Evolutionary conservation across 768 basidiomycete species (phyloP), one percentile per base, ranked within the genome.

Genomic region (Suillus subaureus): DNA sequence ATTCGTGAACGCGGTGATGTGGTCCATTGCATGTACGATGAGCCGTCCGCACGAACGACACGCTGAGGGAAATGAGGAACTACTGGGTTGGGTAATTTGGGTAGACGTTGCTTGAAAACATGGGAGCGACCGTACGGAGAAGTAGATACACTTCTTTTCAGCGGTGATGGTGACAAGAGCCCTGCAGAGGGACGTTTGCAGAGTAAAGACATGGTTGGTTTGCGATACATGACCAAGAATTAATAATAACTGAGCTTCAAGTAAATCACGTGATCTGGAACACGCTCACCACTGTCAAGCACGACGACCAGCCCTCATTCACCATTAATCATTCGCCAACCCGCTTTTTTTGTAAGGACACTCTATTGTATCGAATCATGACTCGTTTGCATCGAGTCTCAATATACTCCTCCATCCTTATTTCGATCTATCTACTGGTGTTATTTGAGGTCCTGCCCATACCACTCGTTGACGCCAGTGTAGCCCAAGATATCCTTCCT

Each of bases 121-220:
- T 94, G 94, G 11, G 94, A 86, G 13, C 91, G 86, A 62, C 93
- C 93, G 72, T 95, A 94, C 0, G 92, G 92, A 0, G 92, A 93
- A 51, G 82, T 86, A 2, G 92, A 93, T 58, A 60, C 42, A 60
- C 28, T 31, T 60, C 58, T 42, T 7, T 12, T 60, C 12, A 42
- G 12, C 2, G 6, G 3, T 4, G 18, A 31, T 60, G 40, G 21
- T 31, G 58, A 37, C 6, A 42, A 60, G 18, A 42, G 28, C 26
- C 58, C 16, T 42, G 58, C 40, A 60, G 18, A n/a, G 6, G 39
- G 26, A 40, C 40, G 28, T 60, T 40, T 42, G 26, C 11, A 42
- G 12, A 39, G 39, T 60, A 60, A 21, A 60, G 39, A 60, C 58
- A 60, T 60, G 6, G 58, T 21, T 60, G 6, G 58, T 21, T 31